phyloP scores from a whole-genome alignment of 768 basidiomycete genomes.

The Boletus sp. region DNA sequence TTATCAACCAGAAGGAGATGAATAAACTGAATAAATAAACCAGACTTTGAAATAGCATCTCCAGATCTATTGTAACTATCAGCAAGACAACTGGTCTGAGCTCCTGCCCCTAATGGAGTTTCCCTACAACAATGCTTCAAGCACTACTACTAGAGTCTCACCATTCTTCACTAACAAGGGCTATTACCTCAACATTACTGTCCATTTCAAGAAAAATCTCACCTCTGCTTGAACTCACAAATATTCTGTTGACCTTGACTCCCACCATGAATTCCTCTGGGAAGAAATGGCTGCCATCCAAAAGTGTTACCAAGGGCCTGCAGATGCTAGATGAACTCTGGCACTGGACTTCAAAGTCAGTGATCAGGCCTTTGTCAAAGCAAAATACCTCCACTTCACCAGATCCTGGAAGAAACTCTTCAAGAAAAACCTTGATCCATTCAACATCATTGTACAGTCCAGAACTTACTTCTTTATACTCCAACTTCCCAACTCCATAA shows the following conservation, averaged over 20 bases:
- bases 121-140: background rate
- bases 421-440: too few species aligned
- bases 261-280: background rate
- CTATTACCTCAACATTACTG: background rate
- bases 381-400: too few species aligned
- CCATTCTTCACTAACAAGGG: slow-evolving; percentile 3
- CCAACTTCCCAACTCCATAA: too few species aligned
- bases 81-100: background rate
- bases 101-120: background rate
- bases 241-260: background rate
- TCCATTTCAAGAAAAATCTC: too few species aligned
- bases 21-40: too few species aligned
- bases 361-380: background rate
- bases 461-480: too few species aligned
- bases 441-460: too few species aligned
- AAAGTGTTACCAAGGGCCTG: too few species aligned
- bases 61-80: background rate
- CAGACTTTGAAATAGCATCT: too few species aligned
- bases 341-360: background rate
- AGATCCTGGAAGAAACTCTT: too few species aligned
- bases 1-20: too few species aligned
- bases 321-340: background rate
- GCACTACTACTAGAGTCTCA: background rate
- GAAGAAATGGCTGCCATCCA: background rate
- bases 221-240: background rate